phyloP scores from a whole-genome alignment of 768 basidiomycete genomes.

The Tylopilus sp. region DNA sequence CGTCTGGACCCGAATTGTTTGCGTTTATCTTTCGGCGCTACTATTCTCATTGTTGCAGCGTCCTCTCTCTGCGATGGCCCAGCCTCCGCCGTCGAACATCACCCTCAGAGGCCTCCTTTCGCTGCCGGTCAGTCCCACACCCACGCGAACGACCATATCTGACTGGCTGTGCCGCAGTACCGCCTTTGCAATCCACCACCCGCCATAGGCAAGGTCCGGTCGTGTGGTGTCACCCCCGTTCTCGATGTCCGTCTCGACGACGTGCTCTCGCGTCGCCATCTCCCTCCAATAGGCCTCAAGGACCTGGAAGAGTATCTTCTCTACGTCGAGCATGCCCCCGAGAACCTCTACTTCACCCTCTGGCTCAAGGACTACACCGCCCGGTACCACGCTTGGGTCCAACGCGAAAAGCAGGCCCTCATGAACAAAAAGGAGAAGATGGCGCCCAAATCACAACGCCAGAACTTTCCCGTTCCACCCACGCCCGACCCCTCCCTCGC shows the following conservation, averaged over 20 bases:
- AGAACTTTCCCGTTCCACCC: constrained; percentile 30
- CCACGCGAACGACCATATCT: not conserved
- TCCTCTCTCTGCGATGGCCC: constrained; percentile 17
- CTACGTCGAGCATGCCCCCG: constrained; percentile 71
- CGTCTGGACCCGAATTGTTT: constrained; percentile 3
- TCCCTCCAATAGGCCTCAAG: constrained; percentile 75
- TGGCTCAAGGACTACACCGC: constrained; percentile 74
- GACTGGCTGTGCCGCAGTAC: constrained; percentile 15
- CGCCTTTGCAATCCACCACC: constrained; percentile 70
- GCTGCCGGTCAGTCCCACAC: constrained; percentile 35
- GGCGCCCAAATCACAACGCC: constrained; percentile 33
- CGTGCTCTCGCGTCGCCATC: constrained; percentile 69
- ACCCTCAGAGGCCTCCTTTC: constrained; percentile 33
- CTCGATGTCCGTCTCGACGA: constrained; percentile 70
- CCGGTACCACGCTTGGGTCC: constrained; percentile 42
- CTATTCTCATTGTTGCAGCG: not conserved
- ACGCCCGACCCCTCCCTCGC: constrained; percentile 53
- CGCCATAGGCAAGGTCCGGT: constrained; percentile 63
- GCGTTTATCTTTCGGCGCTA: constrained; percentile 13
- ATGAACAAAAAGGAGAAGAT: constrained; percentile 41
- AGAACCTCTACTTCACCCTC: constrained; percentile 82
- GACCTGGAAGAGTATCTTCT: constrained; percentile 80
- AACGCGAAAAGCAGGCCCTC: constrained; percentile 26
- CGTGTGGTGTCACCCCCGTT: constrained; percentile 64
- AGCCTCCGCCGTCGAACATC: constrained; percentile 32